Conservation (phyloP, 2,329 filamentous ascomycete genomes). For the Cladosporium sp. region DNA sequence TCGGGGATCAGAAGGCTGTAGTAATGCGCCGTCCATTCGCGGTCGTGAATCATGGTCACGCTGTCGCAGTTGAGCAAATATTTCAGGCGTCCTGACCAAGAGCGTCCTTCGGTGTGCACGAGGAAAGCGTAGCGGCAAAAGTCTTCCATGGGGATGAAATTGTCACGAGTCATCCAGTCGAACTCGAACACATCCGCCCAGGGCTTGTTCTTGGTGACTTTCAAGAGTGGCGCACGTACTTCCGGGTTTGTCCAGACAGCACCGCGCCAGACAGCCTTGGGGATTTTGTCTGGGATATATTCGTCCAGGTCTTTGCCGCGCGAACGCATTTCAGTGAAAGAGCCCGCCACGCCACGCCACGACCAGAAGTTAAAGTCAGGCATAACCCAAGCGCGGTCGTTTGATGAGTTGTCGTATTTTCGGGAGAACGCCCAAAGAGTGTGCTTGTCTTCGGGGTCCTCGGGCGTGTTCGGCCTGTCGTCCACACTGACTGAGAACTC, state of each 20-base stretch:
- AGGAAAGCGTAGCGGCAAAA: conserved; percentile 26
- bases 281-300: conserved; percentile 24
- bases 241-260: conserved; percentile 25
- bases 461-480: conserved; percentile 25
- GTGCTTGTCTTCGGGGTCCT: conserved; percentile 14
- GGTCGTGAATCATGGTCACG: conserved; percentile 25
- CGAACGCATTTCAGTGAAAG: conserved; percentile 19
- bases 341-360: conserved; percentile 35
- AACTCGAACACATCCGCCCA: conserved; percentile 36
- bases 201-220: conserved; percentile 26
- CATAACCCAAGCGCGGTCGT: conserved; percentile 46
- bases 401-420: conserved; percentile 17
- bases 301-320: conserved; percentile 21
- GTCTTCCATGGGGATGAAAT: conserved; percentile 23
- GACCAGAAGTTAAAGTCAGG: conserved; percentile 51
- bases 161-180: conserved; percentile 18
- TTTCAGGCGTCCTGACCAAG: conserved; percentile 28
- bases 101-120: conserved; percentile 28
- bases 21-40: conserved; percentile 24
- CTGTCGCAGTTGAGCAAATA: conserved; percentile 29
- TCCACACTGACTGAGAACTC: conserved; percentile 44
- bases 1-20: conserved; percentile 24
- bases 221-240: conserved; percentile 29
- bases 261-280: conserved; percentile 30
- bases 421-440: conserved; percentile 22